Conservation (phyloP, 768 basidiomycete species). For the Agaricus blazei region DNA sequence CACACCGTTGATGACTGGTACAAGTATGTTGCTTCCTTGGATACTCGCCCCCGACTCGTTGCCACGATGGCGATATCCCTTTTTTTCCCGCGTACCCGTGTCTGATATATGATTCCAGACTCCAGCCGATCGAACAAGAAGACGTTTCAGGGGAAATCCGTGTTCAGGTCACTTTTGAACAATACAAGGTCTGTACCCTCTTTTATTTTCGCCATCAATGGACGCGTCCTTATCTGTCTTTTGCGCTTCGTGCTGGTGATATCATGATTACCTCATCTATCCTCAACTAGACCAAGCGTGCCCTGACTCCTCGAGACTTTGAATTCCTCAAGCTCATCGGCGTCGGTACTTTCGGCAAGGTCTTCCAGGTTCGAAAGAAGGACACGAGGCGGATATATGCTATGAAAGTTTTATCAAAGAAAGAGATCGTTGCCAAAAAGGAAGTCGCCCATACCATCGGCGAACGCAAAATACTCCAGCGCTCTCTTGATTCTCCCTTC, state of each 20-base stretch:
- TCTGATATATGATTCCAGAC: conserved; percentile 35
- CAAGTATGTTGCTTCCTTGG: conserved; percentile 55
- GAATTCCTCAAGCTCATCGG: conserved; percentile 99
- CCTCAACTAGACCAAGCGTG: conserved; percentile 64
- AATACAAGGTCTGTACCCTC: conserved; percentile 64
- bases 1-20: conserved; percentile 97
- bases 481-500: conserved; percentile 91
- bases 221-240: neutral
- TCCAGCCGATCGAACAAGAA: conserved; percentile 74
- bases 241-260: conserved; percentile 4
- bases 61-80: neutral
- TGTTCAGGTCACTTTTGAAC: conserved; percentile 91
- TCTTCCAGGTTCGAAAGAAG: conserved; percentile 97
- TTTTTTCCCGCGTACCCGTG: neutral
- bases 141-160: conserved; percentile 89
- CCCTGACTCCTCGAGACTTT: conserved; percentile 92
- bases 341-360: conserved; percentile 95
- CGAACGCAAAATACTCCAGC: conserved; percentile 96
- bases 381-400: conserved; percentile 99
- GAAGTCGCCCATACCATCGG: conserved; percentile 99
- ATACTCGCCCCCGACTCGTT: conserved; percentile 11
- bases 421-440: conserved; percentile 98
- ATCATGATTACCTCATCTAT: conserved; percentile 10
- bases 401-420: conserved; percentile 98
- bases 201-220: conserved; percentile 6